phyloP scores from a whole-genome alignment of 2,329 filamentous ascomycete species.

The Endothia cerciana region DNA sequence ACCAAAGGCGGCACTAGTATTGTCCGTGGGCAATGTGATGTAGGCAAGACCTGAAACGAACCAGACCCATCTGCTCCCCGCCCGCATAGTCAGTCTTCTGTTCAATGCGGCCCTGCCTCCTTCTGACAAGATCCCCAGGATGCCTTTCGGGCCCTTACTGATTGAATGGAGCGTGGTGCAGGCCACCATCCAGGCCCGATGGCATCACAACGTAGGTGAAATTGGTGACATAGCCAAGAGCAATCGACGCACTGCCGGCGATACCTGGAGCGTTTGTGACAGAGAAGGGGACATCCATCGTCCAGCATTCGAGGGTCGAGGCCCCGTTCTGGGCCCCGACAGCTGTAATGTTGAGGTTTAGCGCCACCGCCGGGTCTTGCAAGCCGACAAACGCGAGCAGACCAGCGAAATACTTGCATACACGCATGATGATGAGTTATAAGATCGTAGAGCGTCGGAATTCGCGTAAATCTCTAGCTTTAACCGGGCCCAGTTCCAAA shows the following conservation, averaged over 20 bases:
- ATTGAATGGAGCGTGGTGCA: conserved; percentile 46
- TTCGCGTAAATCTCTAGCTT: neutral
- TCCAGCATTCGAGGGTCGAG: conserved; percentile 52
- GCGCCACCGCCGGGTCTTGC: neutral
- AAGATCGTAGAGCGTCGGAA: neutral
- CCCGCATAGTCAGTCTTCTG: neutral
- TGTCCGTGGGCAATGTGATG: conserved; percentile 44
- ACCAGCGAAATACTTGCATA: neutral
- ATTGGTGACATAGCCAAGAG: conserved; percentile 40
- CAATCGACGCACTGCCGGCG: conserved; percentile 36
- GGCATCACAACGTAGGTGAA: conserved; percentile 44
- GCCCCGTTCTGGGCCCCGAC: conserved; percentile 41
- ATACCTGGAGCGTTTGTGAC: conserved; percentile 39
- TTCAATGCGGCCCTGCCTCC: no score
- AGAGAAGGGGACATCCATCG: conserved; percentile 41
- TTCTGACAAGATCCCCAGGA: no score
- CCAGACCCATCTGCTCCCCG: conserved; percentile 37
- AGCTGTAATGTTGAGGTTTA: conserved; percentile 47
- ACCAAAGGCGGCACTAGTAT: conserved; percentile 42
- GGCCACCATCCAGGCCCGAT: conserved; percentile 41
- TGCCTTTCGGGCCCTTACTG: conserved; percentile 40
- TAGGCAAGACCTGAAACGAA: conserved; percentile 46
- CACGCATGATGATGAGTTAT: neutral
- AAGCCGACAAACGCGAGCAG: conserved; percentile 2
- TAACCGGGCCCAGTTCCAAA: neutral